A percentile compares a stretch with the other conserved stretches of the same genome.
These are phyloP conservation scores for Paecilomyces sp. DNA, from an alignment of 2,329 filamentous ascomycete genomes.

Conservation along the genomic window DNA sequence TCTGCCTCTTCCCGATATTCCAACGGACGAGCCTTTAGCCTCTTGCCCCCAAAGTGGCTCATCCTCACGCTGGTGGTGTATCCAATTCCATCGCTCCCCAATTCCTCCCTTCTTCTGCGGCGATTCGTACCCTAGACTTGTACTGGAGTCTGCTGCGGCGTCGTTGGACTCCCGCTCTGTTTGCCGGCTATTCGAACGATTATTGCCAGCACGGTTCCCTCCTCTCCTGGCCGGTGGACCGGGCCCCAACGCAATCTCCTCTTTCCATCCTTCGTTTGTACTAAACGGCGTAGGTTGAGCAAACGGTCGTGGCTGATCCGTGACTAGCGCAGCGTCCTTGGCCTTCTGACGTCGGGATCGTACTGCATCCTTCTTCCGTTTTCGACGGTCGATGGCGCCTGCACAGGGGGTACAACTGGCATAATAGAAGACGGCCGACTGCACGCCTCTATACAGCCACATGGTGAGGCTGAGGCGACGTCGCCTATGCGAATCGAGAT, in stretches of 20 bases:
- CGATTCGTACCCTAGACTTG: conserved; percentile 21
- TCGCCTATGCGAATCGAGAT: not conserved
- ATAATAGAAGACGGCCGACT: conserved; percentile 46
- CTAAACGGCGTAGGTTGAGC: conserved; percentile 71
- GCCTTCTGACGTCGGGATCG: conserved; percentile 60
- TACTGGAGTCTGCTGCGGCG: conserved; percentile 11
- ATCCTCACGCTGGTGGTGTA: conserved; percentile 78
- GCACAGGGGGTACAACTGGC: conserved; percentile 53
- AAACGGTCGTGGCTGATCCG: conserved; percentile 65
- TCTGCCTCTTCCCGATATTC: conserved; percentile 34
- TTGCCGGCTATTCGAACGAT: conserved; percentile 54
- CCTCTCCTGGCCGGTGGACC: conserved; percentile 58
- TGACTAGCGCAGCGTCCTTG: conserved; percentile 49
- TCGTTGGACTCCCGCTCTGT: conserved; percentile 44
- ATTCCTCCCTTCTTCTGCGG: conserved; percentile 38
- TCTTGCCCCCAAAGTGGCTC: conserved; percentile 73
- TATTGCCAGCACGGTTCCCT: conserved; percentile 46
- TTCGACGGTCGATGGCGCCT: conserved; percentile 61
- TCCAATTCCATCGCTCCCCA: conserved; percentile 65
- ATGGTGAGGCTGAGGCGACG: conserved; percentile 15
- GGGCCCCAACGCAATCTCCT: conserved; percentile 79
- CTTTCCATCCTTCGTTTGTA: conserved; percentile 82
- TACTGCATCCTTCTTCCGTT: conserved; percentile 63
- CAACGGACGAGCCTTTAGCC: conserved; percentile 49
- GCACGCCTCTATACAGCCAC: conserved; percentile 43